phyloP scores from a whole-genome alignment of 2,329 filamentous ascomycete species.

The Microdochium nivale region DNA sequence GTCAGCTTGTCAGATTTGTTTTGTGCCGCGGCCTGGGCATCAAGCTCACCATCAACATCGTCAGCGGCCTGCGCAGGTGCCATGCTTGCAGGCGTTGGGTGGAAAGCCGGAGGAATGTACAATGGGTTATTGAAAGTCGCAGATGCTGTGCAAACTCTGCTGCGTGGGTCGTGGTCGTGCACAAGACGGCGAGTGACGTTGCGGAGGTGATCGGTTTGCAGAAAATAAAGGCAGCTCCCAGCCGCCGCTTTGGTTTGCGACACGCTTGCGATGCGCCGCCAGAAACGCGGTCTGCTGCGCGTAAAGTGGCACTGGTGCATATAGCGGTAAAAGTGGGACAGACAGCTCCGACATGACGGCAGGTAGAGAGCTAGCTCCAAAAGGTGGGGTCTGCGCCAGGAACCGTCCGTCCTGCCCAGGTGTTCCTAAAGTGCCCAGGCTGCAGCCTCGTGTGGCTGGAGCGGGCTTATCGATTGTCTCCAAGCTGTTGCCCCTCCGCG shows the following conservation, averaged over 20 bases:
- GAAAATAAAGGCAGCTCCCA: neutral
- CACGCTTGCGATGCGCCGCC: neutral
- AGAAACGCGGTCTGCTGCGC: neutral
- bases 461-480: neutral
- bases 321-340: neutral
- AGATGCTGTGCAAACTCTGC: neutral
- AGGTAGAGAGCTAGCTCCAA: too few species aligned
- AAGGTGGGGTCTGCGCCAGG: neutral
- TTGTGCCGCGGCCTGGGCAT: neutral
- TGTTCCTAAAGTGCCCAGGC: too few species aligned
- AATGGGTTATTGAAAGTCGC: neutral
- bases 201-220: neutral
- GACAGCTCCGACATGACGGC: neutral
- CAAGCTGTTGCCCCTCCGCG: neutral
- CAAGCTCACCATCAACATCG: conserved; percentile 38
- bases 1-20: conserved; percentile 7
- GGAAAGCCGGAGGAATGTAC: neutral
- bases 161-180: neutral
- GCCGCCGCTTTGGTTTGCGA: neutral
- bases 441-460: neutral
- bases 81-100: conserved; percentile 23
- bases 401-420: neutral
- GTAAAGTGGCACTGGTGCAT: neutral
- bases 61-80: conserved; percentile 37
- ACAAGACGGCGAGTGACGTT: neutral